These are phyloP conservation scores for Coemansia sp. DNA, from an alignment of 192 early-diverging fungal species.

Conservation along the genomic window DNA sequence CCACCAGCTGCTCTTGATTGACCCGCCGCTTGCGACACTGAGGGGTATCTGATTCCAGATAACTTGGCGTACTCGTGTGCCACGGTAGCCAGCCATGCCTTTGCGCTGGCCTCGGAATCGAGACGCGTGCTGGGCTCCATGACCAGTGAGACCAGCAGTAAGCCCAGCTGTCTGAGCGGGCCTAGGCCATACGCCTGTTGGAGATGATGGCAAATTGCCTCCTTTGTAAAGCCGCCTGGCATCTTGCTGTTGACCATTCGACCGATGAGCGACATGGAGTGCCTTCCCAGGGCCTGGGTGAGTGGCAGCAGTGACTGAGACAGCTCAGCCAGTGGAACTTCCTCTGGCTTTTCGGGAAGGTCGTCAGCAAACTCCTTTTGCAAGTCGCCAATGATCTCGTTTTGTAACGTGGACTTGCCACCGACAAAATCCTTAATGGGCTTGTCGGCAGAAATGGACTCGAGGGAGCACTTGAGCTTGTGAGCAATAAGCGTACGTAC, in stretches of 20 bases:
- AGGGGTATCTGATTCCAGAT: conserved; percentile 57
- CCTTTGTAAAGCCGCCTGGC: conserved; percentile 82
- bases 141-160: conserved; percentile 72
- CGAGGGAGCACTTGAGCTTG: conserved; percentile 81
- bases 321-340: conserved; percentile 80
- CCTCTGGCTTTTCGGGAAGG: conserved; percentile 86
- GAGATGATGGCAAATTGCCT: conserved; percentile 70
- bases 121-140: conserved; percentile 84
- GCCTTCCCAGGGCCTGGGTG: conserved; percentile 72
- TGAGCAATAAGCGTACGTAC: conserved; percentile 82
- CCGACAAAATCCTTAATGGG: conserved; percentile 82
- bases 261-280: conserved; percentile 68
- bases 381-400: conserved; percentile 95
- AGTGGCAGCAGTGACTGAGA: conserved; percentile 67
- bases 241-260: conserved; percentile 86
- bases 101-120: conserved; percentile 68
- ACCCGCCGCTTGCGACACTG: conserved; percentile 26
- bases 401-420: conserved; percentile 94
- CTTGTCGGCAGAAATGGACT: conserved; percentile 61
- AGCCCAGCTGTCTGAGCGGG: conserved; percentile 63
- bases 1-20: conserved; percentile 57
- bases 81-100: conserved; percentile 72
- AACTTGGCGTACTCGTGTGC: conserved; percentile 71
- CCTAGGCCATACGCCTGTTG: conserved; percentile 59
- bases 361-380: conserved; percentile 89